Percentiles rank a stretch among this genome's conserved stretches.
phyloP scores from a whole-genome alignment of 108 stramenopile genomes.

The Aurantiochytrium sp. region DNA sequence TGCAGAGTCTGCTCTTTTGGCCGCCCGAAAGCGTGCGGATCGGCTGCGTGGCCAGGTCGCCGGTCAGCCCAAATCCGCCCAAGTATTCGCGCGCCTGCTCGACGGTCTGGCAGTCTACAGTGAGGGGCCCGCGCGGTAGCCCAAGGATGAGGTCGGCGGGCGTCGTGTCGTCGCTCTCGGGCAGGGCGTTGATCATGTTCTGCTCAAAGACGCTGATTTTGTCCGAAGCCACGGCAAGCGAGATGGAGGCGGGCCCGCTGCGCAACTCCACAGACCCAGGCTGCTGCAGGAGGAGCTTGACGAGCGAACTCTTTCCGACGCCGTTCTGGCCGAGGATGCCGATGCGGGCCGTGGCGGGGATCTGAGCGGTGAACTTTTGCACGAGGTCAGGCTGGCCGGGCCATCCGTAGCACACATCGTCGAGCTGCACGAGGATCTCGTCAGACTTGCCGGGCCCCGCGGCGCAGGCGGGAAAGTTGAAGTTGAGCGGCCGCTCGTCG shows the following conservation, averaged over 20 bases:
- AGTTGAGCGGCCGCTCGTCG: not conserved
- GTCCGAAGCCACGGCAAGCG: not conserved
- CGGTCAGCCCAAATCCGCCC: slow-evolving; percentile 85
- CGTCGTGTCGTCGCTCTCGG: not conserved
- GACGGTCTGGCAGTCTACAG: slow-evolving; percentile 8
- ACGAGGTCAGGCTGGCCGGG: not conserved
- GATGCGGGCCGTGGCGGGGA: slow-evolving; percentile 58
- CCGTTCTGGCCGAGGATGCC: slow-evolving; percentile 94
- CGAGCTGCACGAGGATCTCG: not conserved
- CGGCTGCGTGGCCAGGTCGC: slow-evolving; percentile 83
- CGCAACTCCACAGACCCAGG: not conserved
- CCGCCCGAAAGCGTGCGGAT: slow-evolving; percentile 89
- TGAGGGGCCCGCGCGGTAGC: slow-evolving; percentile 20
- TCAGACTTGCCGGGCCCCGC: not conserved
- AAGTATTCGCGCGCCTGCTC: slow-evolving; percentile 81
- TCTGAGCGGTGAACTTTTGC: not conserved
- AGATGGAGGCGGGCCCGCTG: not conserved
- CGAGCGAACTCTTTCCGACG: slow-evolving; percentile 78
- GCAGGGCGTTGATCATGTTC: not conserved
- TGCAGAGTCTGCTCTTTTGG: slow-evolving; percentile 88
- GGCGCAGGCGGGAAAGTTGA: not conserved
- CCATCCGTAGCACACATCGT: not conserved
- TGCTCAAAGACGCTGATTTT: not conserved
- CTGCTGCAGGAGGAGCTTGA: slow-evolving; percentile 66
- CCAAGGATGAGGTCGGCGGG: not conserved